These are phyloP conservation scores for Saccharomyces hybrid DNA, from an alignment of 1,139 yeast species.

Conservation along the genomic window DNA sequence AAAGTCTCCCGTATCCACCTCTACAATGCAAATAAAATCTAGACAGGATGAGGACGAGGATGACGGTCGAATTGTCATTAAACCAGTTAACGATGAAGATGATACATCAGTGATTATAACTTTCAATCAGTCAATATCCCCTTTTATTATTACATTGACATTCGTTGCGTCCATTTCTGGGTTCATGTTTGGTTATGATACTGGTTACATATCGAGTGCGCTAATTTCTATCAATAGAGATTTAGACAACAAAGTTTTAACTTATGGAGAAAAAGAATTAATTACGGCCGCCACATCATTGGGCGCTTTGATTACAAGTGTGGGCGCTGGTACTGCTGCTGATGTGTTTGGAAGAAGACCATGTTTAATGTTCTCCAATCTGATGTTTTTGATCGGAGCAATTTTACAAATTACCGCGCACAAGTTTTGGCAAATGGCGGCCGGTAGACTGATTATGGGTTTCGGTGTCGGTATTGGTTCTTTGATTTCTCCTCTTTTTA, in stretches of 20 bases:
- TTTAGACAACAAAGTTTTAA: conserved; percentile 45
- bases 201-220: conserved; percentile 92
- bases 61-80: conserved; percentile 24
- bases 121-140: conserved; percentile 46
- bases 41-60: conserved; percentile 5
- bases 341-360: conserved; percentile 77
- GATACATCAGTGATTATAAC: conserved; percentile 36
- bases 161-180: conserved; percentile 85
- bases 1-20: neutral
- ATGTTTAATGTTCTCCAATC: conserved; percentile 69
- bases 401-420: conserved; percentile 72
- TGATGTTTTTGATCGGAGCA: conserved; percentile 75
- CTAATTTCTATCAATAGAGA: conserved; percentile 77
- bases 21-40: neutral
- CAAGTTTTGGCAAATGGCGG: conserved; percentile 84
- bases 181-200: conserved; percentile 93
- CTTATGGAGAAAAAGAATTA: conserved; percentile 74
- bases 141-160: conserved; percentile 60
- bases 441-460: conserved; percentile 86
- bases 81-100: conserved; percentile 38
- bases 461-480: conserved; percentile 95
- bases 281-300: conserved; percentile 93
- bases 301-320: conserved; percentile 78
- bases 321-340: conserved; percentile 71
- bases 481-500: conserved; percentile 80